These are phyloP conservation scores for Capronia epimyces DNA, from an alignment of 2,329 filamentous ascomycete species.

Conservation along the genomic window DNA sequence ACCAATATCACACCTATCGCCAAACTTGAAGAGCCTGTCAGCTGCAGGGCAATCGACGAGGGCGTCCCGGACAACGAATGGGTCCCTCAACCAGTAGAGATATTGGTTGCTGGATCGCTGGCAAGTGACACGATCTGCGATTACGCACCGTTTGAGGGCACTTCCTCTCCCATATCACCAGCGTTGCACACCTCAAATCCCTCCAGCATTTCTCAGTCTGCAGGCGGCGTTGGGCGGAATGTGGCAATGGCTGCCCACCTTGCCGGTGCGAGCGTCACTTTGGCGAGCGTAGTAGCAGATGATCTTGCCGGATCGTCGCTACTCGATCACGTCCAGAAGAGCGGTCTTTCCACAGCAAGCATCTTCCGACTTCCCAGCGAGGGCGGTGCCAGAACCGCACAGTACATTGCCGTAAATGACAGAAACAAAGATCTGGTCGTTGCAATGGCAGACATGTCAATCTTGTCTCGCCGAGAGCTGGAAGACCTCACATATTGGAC, in stretches of 20 bases:
- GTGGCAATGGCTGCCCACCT: slow-evolving; percentile 78
- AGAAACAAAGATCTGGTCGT: slow-evolving; percentile 74
- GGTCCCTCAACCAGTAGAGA: slow-evolving; percentile 45
- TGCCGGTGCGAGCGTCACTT: slow-evolving; percentile 59
- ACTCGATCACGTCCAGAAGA: slow-evolving; percentile 57
- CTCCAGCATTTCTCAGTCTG: slow-evolving; percentile 69
- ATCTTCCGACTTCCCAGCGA: slow-evolving; percentile 54
- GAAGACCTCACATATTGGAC: slow-evolving; percentile 55
- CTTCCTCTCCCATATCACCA: slow-evolving; percentile 34
- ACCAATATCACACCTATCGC: not conserved
- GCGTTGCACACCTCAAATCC: slow-evolving; percentile 76
- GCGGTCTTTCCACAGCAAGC: slow-evolving; percentile 59
- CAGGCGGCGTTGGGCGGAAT: slow-evolving; percentile 90
- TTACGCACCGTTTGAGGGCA: slow-evolving; percentile 50
- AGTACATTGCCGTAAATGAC: slow-evolving; percentile 89
- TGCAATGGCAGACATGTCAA: slow-evolving; percentile 93
- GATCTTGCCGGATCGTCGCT: slow-evolving; percentile 73
- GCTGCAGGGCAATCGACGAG: not conserved
- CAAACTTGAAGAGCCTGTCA: not conserved
- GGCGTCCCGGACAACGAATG: not conserved
- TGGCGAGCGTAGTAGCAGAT: slow-evolving; percentile 76
- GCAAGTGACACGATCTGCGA: slow-evolving; percentile 86
- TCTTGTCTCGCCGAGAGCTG: slow-evolving; percentile 54
- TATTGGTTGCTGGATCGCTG: slow-evolving; percentile 83
- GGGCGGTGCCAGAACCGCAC: slow-evolving; percentile 64